Evolutionary conservation across 73 alveolate genomes (phyloP).

Genomic region (Uronychia binucleata): DNA sequence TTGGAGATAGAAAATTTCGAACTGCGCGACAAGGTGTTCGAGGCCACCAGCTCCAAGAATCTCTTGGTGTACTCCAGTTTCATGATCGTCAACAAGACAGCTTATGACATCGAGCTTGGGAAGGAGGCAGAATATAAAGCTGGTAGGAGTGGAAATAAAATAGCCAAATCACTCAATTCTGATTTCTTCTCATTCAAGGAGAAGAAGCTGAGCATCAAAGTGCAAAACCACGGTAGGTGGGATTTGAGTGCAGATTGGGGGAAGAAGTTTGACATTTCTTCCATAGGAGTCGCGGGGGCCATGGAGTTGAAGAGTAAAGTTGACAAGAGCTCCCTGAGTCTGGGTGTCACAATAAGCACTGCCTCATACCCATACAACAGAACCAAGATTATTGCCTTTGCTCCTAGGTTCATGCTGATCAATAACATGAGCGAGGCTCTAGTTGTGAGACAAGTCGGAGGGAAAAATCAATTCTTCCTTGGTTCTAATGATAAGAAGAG

Average conservation of each 20-base stretch:
- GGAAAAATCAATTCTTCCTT: neutral
- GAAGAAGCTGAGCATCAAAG: constrained; percentile 16
- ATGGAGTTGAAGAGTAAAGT: neutral
- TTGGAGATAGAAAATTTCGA: constrained; percentile 58
- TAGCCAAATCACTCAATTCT: constrained; percentile 8
- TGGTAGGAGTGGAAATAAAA: neutral
- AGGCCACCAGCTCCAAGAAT: constrained; percentile 17
- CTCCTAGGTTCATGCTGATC: constrained; percentile 55
- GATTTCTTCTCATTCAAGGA: constrained; percentile 14
- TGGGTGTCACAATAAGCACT: constrained; percentile 49
- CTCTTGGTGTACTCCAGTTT: constrained; percentile 34
- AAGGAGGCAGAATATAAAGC: neutral
- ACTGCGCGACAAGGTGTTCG: constrained; percentile 41
- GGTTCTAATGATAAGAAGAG: constrained; percentile 16
- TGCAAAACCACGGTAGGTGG: constrained; percentile 17
- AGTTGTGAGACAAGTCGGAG: constrained; percentile 19
- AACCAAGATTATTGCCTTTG: constrained; percentile 62
- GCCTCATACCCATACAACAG: constrained; percentile 28
- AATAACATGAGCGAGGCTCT: constrained; percentile 37
- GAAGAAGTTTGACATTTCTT: constrained; percentile 32
- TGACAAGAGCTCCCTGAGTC: constrained; percentile 9
- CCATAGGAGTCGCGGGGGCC: constrained; percentile 54
- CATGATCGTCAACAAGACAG: constrained; percentile 50
- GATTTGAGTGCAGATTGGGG: constrained; percentile 33
- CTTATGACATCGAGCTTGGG: constrained; percentile 4